A percentile compares a stretch with the other conserved stretches of the same genome.
phyloP scores from a whole-genome alignment of 306 rosid species.

The Calophaca sinica region DNA sequence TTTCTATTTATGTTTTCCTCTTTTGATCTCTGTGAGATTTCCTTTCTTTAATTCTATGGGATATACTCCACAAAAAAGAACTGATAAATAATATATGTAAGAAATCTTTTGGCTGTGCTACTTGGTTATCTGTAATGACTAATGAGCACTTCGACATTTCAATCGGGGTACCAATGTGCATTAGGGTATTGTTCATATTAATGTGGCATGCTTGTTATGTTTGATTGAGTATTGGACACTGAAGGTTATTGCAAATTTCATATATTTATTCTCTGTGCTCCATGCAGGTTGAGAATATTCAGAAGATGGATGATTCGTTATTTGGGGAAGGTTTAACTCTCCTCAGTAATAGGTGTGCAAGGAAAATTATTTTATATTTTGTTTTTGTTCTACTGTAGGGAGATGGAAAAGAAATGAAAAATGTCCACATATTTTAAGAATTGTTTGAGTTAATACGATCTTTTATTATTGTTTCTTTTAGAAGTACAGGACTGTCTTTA shows the following conservation, averaged over 20 bases:
- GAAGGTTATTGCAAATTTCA: conserved; percentile 33
- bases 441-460: background rate
- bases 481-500: conserved; percentile 2
- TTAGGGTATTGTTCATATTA: background rate
- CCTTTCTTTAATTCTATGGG: background rate
- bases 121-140: background rate
- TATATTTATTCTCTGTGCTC: conserved; percentile 21
- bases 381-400: background rate
- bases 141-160: conserved; percentile 3
- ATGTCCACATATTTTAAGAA: background rate
- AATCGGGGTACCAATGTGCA: background rate
- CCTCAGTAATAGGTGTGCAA: conserved; percentile 67
- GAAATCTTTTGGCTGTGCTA: background rate
- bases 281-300: conserved; percentile 70
- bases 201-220: conserved; percentile 22
- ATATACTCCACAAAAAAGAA: background rate
- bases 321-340: conserved; percentile 97
- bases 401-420: conserved; percentile 4
- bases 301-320: conserved; percentile 63
- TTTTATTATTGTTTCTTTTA: background rate
- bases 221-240: conserved; percentile 11
- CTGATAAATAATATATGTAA: background rate
- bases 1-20: too few species aligned
- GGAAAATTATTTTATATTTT: conserved; percentile 27
- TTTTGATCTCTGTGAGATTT: background rate